A percentile compares a stretch with the other conserved stretches of the same genome.
These are phyloP conservation scores for Punica granatum DNA, from an alignment of 345 rosid genomes.

Conservation along the genomic window DNA sequence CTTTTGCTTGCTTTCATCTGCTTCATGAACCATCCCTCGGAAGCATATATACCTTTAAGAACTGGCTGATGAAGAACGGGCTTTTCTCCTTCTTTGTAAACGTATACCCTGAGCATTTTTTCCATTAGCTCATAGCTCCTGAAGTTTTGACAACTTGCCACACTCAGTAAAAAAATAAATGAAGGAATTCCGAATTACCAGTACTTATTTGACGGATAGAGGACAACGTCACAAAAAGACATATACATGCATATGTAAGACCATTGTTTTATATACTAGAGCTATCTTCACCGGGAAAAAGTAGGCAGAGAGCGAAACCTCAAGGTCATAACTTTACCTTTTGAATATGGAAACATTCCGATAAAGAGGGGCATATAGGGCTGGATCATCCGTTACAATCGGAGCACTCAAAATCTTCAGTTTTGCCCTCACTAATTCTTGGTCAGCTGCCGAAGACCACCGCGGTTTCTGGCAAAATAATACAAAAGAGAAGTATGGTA, in stretches of 20 bases:
- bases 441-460: constrained; percentile 54
- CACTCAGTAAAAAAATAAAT: not conserved
- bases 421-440: constrained; percentile 48
- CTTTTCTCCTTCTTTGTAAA: constrained; percentile 78
- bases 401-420: constrained; percentile 63
- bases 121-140: constrained; percentile 98
- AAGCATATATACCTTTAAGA: constrained; percentile 87
- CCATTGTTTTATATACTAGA: not conserved
- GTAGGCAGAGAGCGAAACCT: not conserved
- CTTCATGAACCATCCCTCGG: constrained; percentile 99
- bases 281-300: not conserved
- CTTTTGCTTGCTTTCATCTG: constrained; percentile 54
- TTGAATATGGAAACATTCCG: constrained; percentile 71
- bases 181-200: not conserved
- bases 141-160: constrained; percentile 13
- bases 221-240: not conserved
- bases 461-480: constrained; percentile 41
- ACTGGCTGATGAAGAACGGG: constrained; percentile 67
- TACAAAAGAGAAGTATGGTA: constrained; percentile 3
- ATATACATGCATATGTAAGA: not conserved
- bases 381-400: constrained; percentile 29
- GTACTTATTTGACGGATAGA: not conserved
- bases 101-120: constrained; percentile 63
- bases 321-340: constrained; percentile 29
- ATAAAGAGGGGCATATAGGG: constrained; percentile 61